These are phyloP conservation scores for Aspergillus terreus DNA, from an alignment of 2,329 filamentous ascomycete species.

Conservation along the genomic window DNA sequence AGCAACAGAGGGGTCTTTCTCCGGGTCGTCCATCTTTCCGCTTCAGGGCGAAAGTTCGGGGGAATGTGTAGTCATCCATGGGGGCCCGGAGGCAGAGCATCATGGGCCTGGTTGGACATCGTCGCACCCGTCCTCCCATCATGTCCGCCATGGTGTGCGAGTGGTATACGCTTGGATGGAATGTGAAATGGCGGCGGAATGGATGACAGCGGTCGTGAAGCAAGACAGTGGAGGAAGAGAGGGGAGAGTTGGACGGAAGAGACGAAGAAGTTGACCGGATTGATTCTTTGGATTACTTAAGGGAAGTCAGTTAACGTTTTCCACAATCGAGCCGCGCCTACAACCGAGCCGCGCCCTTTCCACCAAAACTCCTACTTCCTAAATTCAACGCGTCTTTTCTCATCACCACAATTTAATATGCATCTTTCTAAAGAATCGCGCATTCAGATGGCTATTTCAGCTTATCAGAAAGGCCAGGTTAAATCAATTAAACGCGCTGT, in stretches of 20 bases:
- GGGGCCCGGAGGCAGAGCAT: slow-evolving; percentile 22
- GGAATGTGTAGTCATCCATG: slow-evolving; percentile 43
- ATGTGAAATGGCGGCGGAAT: not conserved
- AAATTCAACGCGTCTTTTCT: too few species aligned
- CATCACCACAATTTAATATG: too few species aligned
- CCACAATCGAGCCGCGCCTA: too few species aligned
- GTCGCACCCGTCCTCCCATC: slow-evolving; percentile 24
- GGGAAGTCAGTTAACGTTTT: slow-evolving; percentile 3
- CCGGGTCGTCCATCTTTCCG: slow-evolving; percentile 45
- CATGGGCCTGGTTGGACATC: slow-evolving; percentile 24
- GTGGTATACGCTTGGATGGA: not conserved
- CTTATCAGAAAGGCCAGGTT: too few species aligned
- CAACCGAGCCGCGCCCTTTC: too few species aligned
- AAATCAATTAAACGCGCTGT: too few species aligned
- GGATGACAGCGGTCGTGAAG: not conserved
- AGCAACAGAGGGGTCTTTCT: slow-evolving; percentile 47
- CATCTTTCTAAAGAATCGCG: too few species aligned
- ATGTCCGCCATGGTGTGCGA: slow-evolving; percentile 20
- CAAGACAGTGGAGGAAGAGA: not conserved
- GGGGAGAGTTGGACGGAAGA: not conserved
- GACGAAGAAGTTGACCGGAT: not conserved
- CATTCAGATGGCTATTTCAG: too few species aligned
- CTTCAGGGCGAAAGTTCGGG: slow-evolving; percentile 43
- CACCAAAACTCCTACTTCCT: too few species aligned
- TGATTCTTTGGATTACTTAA: slow-evolving; percentile 1